Base-by-base conservation (phyloP, 2,329 filamentous ascomycete species). In the Geoglossum cookeanum region DNA sequence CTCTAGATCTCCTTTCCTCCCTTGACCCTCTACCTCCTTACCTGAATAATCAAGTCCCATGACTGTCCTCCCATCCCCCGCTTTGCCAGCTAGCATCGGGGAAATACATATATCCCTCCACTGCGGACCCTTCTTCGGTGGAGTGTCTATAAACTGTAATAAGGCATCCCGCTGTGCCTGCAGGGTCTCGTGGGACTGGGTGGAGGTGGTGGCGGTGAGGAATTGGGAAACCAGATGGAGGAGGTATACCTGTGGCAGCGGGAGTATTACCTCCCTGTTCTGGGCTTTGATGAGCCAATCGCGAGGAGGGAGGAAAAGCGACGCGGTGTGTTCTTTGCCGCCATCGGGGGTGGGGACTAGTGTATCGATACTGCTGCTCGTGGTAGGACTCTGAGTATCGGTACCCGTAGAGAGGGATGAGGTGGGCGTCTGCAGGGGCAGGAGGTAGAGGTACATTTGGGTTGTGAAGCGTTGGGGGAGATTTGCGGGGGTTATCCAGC, bases 361-460 rank as follows among this genome's bases (percentile, higher is more conserved):
- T 80, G 65, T 77, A 77, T 61, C 62, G 71, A 65, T 7, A 37
- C 35, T 37, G 6, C 7, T 37, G 35, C 1, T 37, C 35, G 35
- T 13, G 7, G 17, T 6, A 30, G 7, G 6, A 1, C 15, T 30
- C 45, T 35, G 33, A 3, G 2, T 6, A 13, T 35, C 29, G 33
- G 22, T 22, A 22, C 22, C 22, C 22, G 30, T 7, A 22, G 29
- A 35, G 6, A 30, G 15, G 27, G 51, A 55, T 39, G 8, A 27
- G 17, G 52, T n/a, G n/a, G 8, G 8, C 3, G 32, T 13, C 35
- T 22, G 45, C 3, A 83, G 70, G 0, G 89, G 89, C 2, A 96
- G 76, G 69, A 94, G 83, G 70, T 95, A 95, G 9, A 97, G 69
- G 70, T 97, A 98, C 91, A 97, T 97, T 67, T 96, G 90, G 0